A percentile compares a stretch with the other conserved stretches of the same genome.
Evolutionary conservation across 2,329 filamentous ascomycete species (phyloP).

Genomic region (Fusarium sp.): DNA sequence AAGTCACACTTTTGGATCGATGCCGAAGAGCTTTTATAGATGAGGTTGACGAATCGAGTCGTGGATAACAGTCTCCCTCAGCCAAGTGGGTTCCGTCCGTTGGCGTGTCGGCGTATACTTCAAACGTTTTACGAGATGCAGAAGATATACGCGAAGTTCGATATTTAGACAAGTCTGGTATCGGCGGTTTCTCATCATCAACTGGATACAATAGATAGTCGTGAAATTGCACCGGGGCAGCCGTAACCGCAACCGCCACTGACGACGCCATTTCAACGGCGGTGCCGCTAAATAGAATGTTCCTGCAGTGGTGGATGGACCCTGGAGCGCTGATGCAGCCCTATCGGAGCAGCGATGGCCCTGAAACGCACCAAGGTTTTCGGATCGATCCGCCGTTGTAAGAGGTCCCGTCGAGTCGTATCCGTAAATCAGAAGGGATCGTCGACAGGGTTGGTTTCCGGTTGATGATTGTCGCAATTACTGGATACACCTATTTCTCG

Average conservation of each 20-base stretch:
- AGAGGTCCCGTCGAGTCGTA: constrained; percentile 20
- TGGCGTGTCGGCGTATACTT: constrained; percentile 42
- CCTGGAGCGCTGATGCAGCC: constrained; percentile 39
- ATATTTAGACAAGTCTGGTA: constrained; percentile 48
- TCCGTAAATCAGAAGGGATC: constrained; percentile 27
- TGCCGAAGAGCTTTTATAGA: constrained; percentile 23
- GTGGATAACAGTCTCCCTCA: constrained; percentile 41
- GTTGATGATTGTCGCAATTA: constrained; percentile 2
- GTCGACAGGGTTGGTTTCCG: constrained; percentile 33
- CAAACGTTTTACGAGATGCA: constrained; percentile 43
- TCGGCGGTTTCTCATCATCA: constrained; percentile 33
- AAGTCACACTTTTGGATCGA: constrained; percentile 47
- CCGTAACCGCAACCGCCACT: constrained; percentile 22
- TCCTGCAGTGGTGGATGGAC: constrained; percentile 38
- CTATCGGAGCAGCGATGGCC: constrained; percentile 32
- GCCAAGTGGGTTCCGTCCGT: constrained; percentile 29
- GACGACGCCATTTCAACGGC: constrained; percentile 29
- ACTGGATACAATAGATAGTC: constrained; percentile 26
- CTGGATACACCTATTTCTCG: constrained; percentile 5
- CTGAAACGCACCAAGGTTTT: constrained; percentile 31
- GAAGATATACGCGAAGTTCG: constrained; percentile 51
- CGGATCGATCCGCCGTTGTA: constrained; percentile 30
- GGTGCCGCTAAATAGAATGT: constrained; percentile 29
- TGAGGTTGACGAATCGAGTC: constrained; percentile 41
- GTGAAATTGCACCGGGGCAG: constrained; percentile 31